Conservation (phyloP, 2,329 filamentous ascomycete genomes). For the Arthrobotrys musiformis region DNA sequence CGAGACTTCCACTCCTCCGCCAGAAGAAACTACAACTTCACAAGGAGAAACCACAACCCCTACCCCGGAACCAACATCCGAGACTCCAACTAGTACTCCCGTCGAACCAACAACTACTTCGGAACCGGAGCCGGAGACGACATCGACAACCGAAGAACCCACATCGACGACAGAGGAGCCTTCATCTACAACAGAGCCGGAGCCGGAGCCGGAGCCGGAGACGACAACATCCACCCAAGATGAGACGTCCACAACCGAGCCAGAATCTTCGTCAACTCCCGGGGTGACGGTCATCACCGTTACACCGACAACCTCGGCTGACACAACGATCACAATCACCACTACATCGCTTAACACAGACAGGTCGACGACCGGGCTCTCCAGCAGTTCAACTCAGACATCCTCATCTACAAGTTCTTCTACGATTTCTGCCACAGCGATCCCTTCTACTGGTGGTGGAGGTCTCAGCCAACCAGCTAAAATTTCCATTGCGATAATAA, state of each 20-base stretch:
- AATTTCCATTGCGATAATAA: slow-evolving; percentile 91
- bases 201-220: slow-evolving; percentile 15
- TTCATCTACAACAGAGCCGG: slow-evolving; percentile 27
- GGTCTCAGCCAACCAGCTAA: slow-evolving; percentile 73
- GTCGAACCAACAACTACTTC: slow-evolving; percentile 15
- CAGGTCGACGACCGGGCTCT: slow-evolving; percentile 53
- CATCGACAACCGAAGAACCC: neutral
- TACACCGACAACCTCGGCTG: slow-evolving; percentile 51
- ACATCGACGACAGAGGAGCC: slow-evolving; percentile 24
- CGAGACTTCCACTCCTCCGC: neutral
- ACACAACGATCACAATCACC: slow-evolving; percentile 59
- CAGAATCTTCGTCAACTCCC: slow-evolving; percentile 21
- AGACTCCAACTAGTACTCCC: neutral
- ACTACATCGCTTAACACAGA: slow-evolving; percentile 59
- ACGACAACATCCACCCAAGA: slow-evolving; percentile 26
- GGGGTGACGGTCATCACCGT: slow-evolving; percentile 50
- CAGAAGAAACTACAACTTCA: slow-evolving; percentile 1
- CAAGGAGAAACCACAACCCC: neutral
- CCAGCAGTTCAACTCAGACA: slow-evolving; percentile 48
- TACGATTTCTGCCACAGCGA: slow-evolving; percentile 44
- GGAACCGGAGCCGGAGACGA: slow-evolving; percentile 27
- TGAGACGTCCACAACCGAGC: slow-evolving; percentile 47
- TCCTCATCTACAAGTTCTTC: slow-evolving; percentile 59
- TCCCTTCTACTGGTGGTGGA: slow-evolving; percentile 60
- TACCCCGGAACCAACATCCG: neutral